phyloP scores from a whole-genome alignment of 768 basidiomycete species.

The Ramaria sp. region DNA sequence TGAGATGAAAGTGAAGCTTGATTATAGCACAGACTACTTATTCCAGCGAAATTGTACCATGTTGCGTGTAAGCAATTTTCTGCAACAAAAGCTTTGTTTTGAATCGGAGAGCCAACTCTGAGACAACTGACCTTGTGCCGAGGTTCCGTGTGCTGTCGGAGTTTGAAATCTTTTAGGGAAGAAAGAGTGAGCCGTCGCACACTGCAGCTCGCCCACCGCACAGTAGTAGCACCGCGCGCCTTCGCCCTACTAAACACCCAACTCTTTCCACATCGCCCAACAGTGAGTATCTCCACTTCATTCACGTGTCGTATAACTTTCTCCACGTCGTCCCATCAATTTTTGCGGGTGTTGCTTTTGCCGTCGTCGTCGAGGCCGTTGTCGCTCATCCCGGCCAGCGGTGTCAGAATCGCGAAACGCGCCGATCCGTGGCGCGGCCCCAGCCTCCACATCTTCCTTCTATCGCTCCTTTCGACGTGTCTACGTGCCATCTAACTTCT shows the following conservation, averaged over 20 bases:
- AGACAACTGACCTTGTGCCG: neutral
- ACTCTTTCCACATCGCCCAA: neutral
- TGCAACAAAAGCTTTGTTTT: too few relatives aligned
- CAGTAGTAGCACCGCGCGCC: constrained; percentile 9
- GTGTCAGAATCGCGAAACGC: constrained; percentile 19
- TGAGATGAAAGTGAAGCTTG: too few relatives aligned
- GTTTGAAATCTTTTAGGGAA: neutral
- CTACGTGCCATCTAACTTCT: constrained; percentile 31
- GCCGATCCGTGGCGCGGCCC: constrained; percentile 23
- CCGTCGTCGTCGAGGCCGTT: constrained; percentile 2
- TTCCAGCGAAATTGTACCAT: too few relatives aligned
- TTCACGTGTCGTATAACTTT: constrained; percentile 6
- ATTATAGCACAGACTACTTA: too few relatives aligned
- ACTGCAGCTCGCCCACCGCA: constrained; percentile 9
- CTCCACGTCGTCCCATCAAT: constrained; percentile 7
- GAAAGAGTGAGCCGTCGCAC: constrained; percentile 3
- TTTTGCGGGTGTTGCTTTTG: neutral
- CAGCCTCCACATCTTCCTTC: constrained; percentile 12
- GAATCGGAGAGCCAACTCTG: neutral
- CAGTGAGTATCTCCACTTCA: constrained; percentile 4
- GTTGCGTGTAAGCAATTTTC: too few relatives aligned
- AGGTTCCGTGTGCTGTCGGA: neutral
- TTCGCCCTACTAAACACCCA: neutral
- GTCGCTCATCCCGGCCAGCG: neutral
- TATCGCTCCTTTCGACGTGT: constrained; percentile 18